Evolutionary conservation across 768 basidiomycete genomes (phyloP).

Genomic region (Kwoniella bestiolae): DNA sequence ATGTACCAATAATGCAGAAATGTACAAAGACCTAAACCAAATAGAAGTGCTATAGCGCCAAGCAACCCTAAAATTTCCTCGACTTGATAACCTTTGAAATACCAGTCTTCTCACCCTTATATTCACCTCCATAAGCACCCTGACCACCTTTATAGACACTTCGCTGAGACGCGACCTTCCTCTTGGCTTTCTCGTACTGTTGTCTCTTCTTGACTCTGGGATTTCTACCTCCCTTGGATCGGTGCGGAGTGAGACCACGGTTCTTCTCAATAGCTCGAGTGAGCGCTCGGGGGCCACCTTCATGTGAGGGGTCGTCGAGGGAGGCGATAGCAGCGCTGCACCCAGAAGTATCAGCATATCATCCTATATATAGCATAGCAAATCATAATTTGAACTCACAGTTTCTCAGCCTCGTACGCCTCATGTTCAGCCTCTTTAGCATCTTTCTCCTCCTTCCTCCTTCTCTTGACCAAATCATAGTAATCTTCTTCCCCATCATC

Average conservation of each 20-base stretch:
- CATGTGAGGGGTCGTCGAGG: conserved; percentile 57
- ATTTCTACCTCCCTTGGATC: conserved; percentile 89
- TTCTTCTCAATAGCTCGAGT: conserved; percentile 91
- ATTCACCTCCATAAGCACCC: conserved; percentile 68
- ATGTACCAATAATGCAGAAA: neutral
- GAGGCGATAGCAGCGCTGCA: conserved; percentile 17
- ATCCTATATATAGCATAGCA: neutral
- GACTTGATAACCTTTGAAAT: conserved; percentile 90
- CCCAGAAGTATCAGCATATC: neutral
- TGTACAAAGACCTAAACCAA: neutral
- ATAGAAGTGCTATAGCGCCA: too few species aligned
- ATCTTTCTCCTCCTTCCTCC: conserved; percentile 71
- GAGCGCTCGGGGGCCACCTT: conserved; percentile 78
- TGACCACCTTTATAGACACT: conserved; percentile 89
- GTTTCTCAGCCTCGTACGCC: conserved; percentile 55
- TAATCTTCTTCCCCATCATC: conserved; percentile 70
- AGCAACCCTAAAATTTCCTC: conserved; percentile 64
- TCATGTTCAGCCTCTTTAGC: conserved; percentile 84
- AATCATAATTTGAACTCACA: conserved; percentile 26
- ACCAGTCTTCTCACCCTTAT: conserved; percentile 90
- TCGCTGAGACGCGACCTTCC: conserved; percentile 84
- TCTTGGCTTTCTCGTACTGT: conserved; percentile 91
- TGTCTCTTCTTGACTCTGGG: conserved; percentile 96
- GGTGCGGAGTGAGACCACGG: conserved; percentile 87
- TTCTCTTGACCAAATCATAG: conserved; percentile 84